Evolutionary conservation across 2,329 filamentous ascomycete genomes (phyloP), one percentile per base, ranked within the genome.

Genomic region (Cercospora berteroae): DNA sequence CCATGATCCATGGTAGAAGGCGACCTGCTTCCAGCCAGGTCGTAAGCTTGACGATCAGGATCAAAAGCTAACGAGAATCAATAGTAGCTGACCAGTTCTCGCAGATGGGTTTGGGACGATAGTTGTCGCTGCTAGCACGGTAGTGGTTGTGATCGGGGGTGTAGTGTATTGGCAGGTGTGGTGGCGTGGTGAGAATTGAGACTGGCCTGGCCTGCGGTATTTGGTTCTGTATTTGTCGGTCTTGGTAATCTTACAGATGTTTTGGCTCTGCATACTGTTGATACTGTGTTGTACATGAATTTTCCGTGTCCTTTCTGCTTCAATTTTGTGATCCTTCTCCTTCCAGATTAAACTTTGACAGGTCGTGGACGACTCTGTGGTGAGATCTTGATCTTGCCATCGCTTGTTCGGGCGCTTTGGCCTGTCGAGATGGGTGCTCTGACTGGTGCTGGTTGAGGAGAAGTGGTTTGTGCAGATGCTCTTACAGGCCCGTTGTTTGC

Each of bases 381-480:
- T 50, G 70, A 69, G 18, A 73, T 71, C 61, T 55, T 71, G 2
- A 70, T 62, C 61, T 73, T 73, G n/a, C 71, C 71, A 62, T 72
- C 69, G 13, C 36, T 50, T 23, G 33, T 58, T 9, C 42, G 64
- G 16, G 60, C 44, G 31, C 64, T 67, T 20, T 63, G 60, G 25
- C 64, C 52, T 12, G 64, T 63, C 7, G 66, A 63, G 6, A 69
- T 44, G 3, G 67, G 64, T 33, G 67, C 60, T 61, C 67, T 23
- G 29, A 42, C 56, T 8, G 67, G 59, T 9, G 52, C 13, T 33
- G 70, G 69, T n/a, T 67, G 39, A 48, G 69, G 62, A 12, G 67
- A 16, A 59, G 61, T 39, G 27, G 60, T 50, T 60, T 60, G 62
- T 48, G 67, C 23, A 25, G 64, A 29, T 60, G 65, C 48, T 58